Conservation (phyloP, 1,284 basidiomycete species). For the Papiliotrema laurentii region DNA sequence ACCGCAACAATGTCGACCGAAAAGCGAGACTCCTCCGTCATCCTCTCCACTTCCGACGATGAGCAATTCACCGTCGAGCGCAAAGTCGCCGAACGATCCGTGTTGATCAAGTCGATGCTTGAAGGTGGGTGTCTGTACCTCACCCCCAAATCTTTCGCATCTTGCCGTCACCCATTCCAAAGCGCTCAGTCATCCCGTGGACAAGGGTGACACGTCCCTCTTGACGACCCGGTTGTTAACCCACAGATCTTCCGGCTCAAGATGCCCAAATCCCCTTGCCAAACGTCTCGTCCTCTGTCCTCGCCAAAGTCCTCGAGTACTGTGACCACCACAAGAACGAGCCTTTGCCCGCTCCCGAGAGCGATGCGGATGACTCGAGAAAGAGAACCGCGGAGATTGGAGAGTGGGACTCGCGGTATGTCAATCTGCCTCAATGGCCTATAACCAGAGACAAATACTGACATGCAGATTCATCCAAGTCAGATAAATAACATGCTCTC, state of each 20-base stretch:
- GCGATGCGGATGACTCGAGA: slow-evolving; percentile 88
- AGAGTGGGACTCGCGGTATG: slow-evolving; percentile 96
- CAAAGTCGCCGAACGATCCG: slow-evolving; percentile 90
- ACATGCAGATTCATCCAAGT: slow-evolving; percentile 11
- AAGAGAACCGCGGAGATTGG: slow-evolving; percentile 96
- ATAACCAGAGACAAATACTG: not conserved
- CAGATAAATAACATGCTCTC: not conserved
- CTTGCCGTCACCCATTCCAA: not conserved
- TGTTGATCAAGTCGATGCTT: slow-evolving; percentile 99
- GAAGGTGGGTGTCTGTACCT: slow-evolving; percentile 63
- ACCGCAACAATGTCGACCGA: slow-evolving; percentile 21
- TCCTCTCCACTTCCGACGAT: slow-evolving; percentile 71
- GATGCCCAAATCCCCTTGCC: slow-evolving; percentile 89
- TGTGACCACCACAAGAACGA: slow-evolving; percentile 98
- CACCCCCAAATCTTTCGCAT: not conserved
- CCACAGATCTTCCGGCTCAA: slow-evolving; percentile 81
- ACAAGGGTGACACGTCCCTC: not conserved
- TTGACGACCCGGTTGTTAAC: not conserved
- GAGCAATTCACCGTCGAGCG: slow-evolving; percentile 91
- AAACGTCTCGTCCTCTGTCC: slow-evolving; percentile 91
- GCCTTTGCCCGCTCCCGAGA: slow-evolving; percentile 74
- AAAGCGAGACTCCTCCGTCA: slow-evolving; percentile 33
- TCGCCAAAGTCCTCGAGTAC: slow-evolving; percentile 99
- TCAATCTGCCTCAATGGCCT: too few species aligned
- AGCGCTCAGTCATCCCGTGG: not conserved